A percentile compares a stretch with the other conserved stretches of the same genome.
Conservation (phyloP, 441 rosid species). For the Eutrema salsugineum region DNA sequence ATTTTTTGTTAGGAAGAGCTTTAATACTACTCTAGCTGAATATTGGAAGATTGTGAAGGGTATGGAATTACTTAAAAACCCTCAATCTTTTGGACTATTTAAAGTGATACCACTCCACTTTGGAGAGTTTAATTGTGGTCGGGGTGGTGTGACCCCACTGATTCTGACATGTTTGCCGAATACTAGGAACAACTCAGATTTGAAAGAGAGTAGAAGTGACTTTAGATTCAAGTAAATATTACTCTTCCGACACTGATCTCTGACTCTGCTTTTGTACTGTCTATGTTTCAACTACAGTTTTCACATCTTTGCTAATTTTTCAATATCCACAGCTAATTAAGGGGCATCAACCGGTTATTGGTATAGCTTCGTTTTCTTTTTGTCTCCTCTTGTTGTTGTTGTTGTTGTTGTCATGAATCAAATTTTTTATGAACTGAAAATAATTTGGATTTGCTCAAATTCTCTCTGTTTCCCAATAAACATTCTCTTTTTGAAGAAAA, state of each 20-base stretch:
- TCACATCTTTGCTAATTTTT: constrained; percentile 17
- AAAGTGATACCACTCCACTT: constrained; percentile 35
- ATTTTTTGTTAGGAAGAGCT: constrained; percentile 18
- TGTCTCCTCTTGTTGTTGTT: not conserved
- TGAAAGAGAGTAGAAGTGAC: constrained; percentile 31
- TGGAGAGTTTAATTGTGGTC: constrained; percentile 23
- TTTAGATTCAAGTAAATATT: constrained; percentile 31
- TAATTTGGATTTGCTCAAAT: too few relatives aligned
- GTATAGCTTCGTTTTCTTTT: not conserved
- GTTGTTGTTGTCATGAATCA: not conserved
- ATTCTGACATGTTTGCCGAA: constrained; percentile 31
- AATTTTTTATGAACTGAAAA: too few relatives aligned
- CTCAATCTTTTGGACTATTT: constrained; percentile 39
- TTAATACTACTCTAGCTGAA: constrained; percentile 19
- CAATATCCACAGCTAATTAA: not conserved
- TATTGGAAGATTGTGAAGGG: not conserved
- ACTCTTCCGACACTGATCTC: constrained; percentile 29
- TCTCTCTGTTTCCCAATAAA: too few relatives aligned
- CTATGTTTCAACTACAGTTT: constrained; percentile 11
- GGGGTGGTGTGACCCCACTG: constrained; percentile 27
- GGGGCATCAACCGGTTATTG: not conserved
- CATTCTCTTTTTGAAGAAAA: too few relatives aligned
- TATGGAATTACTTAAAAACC: constrained; percentile 43
- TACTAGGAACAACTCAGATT: constrained; percentile 24
- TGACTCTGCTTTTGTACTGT: constrained; percentile 23